Evolutionary conservation across 2,329 filamentous ascomycete species (phyloP).

Genomic region (Capronia americana): DNA sequence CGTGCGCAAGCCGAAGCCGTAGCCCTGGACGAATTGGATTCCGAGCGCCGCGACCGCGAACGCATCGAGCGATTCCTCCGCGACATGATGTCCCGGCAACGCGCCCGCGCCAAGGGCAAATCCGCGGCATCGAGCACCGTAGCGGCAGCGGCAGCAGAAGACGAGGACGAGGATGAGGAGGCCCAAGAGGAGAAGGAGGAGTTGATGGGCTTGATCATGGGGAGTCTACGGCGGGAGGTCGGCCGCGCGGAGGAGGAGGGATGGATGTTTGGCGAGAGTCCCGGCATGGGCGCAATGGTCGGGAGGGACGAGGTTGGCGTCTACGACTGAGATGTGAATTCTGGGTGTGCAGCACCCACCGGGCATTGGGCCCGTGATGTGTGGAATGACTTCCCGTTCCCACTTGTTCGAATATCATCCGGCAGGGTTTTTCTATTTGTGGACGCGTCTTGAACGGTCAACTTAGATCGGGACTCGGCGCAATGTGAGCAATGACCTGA

Average conservation of each 20-base stretch:
- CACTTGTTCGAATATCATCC: neutral
- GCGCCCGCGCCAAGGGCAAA: slow-evolving; percentile 30
- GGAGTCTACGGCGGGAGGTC: slow-evolving; percentile 75
- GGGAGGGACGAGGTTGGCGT: slow-evolving; percentile 55
- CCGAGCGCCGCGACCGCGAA: slow-evolving; percentile 33
- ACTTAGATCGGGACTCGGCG: neutral
- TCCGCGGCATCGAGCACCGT: slow-evolving; percentile 11
- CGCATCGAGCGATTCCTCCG: slow-evolving; percentile 35
- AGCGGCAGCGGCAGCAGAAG: slow-evolving; percentile 41
- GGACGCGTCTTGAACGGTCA: neutral
- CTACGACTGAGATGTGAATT: slow-evolving; percentile 5
- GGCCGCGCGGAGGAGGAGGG: slow-evolving; percentile 78
- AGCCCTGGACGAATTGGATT: slow-evolving; percentile 23
- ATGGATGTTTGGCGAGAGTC: slow-evolving; percentile 75
- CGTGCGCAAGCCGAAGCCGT: slow-evolving; percentile 39
- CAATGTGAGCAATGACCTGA: neutral
- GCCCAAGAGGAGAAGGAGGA: slow-evolving; percentile 54
- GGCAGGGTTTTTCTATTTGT: neutral
- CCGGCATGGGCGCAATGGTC: slow-evolving; percentile 18
- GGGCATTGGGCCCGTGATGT: too few relatives aligned
- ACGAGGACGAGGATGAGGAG: slow-evolving; percentile 52
- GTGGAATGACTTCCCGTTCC: neutral
- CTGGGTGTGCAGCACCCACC: neutral
- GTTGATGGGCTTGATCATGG: slow-evolving; percentile 71
- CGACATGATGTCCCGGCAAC: slow-evolving; percentile 37